Percentiles rank a stretch among this genome's conserved stretches.
phyloP scores from a whole-genome alignment of 148 eudicot species.

The Rhododendron ferrugineum region DNA sequence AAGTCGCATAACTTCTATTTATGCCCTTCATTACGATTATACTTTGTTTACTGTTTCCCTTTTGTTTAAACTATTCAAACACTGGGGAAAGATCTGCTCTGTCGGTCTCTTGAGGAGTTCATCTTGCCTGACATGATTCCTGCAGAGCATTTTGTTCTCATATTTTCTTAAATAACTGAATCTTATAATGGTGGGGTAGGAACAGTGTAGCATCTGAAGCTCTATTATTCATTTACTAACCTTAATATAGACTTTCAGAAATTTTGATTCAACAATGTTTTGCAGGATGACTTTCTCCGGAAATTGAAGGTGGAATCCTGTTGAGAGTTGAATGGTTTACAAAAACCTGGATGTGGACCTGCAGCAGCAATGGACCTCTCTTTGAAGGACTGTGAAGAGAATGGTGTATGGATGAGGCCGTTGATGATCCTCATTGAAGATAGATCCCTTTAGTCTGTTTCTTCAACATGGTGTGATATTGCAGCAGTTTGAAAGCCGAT shows the following conservation, averaged over 20 bases:
- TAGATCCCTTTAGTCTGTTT: neutral
- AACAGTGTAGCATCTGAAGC: neutral
- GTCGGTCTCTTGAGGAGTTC: neutral
- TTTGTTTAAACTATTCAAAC: neutral
- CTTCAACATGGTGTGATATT: neutral
- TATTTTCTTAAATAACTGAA: neutral
- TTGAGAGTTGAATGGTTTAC: neutral
- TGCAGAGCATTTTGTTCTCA: neutral
- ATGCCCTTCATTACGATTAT: neutral
- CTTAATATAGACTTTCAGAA: neutral
- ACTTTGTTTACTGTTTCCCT: neutral
- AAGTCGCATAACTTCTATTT: neutral
- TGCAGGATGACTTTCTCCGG: neutral
- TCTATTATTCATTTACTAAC: neutral
- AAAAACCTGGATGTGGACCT: neutral
- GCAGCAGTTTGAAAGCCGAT: neutral
- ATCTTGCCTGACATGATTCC: conserved; percentile 1
- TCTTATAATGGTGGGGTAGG: neutral
- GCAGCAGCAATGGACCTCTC: neutral
- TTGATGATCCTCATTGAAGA: neutral
- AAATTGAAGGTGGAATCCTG: neutral
- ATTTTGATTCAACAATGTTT: neutral
- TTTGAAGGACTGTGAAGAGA: neutral
- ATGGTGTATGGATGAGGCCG: neutral
- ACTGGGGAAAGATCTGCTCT: neutral